These are phyloP conservation scores for Sphaerulina vaccinii DNA, from an alignment of 2,329 filamentous ascomycete species.

Conservation along the genomic window DNA sequence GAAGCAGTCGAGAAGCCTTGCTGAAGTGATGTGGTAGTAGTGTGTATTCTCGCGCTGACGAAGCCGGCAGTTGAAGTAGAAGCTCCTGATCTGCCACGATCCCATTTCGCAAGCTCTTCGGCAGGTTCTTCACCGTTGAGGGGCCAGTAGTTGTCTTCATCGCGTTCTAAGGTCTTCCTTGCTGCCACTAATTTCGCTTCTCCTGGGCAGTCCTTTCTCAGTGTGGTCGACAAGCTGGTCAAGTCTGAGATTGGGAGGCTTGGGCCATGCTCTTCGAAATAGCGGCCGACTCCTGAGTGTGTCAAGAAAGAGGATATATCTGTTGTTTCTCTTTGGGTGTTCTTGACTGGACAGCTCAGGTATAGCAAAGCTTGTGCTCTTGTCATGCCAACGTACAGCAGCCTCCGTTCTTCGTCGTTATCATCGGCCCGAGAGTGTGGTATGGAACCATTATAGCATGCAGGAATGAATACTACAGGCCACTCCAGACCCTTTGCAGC, in stretches of 20 bases:
- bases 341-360: constrained; percentile 73
- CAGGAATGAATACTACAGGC: constrained; percentile 91
- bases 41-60: constrained; percentile 22
- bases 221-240: constrained; percentile 67
- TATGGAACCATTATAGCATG: constrained; percentile 84
- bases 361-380: constrained; percentile 83
- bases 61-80: constrained; percentile 14
- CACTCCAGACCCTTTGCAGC: constrained; percentile 95
- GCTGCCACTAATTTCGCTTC: constrained; percentile 54
- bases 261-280: constrained; percentile 65
- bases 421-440: constrained; percentile 86
- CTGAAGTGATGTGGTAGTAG: constrained; percentile 30
- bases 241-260: constrained; percentile 64
- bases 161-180: constrained; percentile 50
- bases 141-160: constrained; percentile 69
- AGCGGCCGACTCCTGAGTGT: constrained; percentile 50
- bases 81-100: constrained; percentile 26
- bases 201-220: constrained; percentile 62
- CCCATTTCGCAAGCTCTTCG: constrained; percentile 40
- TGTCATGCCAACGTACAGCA: constrained; percentile 97
- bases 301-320: constrained; percentile 72
- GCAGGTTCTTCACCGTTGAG: constrained; percentile 56
- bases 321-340: constrained; percentile 61
- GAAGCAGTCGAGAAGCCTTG: constrained; percentile 33
- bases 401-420: constrained; percentile 77